phyloP scores from a whole-genome alignment of 1,284 basidiomycete genomes.

The Fomitopsis schrenkii region DNA sequence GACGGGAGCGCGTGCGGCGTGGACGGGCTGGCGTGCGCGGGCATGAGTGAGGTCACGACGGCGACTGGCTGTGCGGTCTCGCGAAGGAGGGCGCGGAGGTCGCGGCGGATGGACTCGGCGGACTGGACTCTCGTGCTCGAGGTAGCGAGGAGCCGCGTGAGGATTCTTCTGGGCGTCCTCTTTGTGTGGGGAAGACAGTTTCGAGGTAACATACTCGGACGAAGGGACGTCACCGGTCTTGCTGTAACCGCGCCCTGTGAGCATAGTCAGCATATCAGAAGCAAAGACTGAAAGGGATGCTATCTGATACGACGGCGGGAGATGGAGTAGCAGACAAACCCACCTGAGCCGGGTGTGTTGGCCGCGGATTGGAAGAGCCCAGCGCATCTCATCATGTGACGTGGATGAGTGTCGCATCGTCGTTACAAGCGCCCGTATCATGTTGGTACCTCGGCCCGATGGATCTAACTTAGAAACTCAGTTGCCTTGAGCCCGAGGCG shows the following conservation, averaged over 20 bases:
- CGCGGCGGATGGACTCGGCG: conserved; percentile 16
- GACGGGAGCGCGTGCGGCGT: not conserved
- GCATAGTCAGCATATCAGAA: too few relatives aligned
- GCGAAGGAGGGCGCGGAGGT: conserved; percentile 32
- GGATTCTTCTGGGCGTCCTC: not conserved
- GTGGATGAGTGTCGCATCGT: not conserved
- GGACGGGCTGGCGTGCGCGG: conserved; percentile 6
- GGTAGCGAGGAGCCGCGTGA: not conserved
- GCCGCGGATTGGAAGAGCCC: not conserved
- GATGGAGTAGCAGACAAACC: not conserved
- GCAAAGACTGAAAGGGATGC: too few relatives aligned
- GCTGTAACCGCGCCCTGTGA: not conserved
- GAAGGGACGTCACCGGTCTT: not conserved
- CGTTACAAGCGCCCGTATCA: not conserved
- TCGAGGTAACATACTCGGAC: not conserved
- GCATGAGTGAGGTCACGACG: conserved; percentile 36
- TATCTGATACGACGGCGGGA: not conserved
- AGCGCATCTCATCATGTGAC: not conserved
- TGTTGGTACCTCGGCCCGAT: too few relatives aligned
- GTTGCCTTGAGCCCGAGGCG: too few relatives aligned
- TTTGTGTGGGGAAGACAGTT: not conserved
- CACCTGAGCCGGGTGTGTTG: not conserved
- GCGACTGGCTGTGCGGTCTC: conserved; percentile 40
- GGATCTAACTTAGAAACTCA: too few relatives aligned
- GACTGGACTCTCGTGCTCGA: not conserved